Evolutionary conservation across 805 yeast species (phyloP).

Genomic region (Kodamaea leandrae): DNA sequence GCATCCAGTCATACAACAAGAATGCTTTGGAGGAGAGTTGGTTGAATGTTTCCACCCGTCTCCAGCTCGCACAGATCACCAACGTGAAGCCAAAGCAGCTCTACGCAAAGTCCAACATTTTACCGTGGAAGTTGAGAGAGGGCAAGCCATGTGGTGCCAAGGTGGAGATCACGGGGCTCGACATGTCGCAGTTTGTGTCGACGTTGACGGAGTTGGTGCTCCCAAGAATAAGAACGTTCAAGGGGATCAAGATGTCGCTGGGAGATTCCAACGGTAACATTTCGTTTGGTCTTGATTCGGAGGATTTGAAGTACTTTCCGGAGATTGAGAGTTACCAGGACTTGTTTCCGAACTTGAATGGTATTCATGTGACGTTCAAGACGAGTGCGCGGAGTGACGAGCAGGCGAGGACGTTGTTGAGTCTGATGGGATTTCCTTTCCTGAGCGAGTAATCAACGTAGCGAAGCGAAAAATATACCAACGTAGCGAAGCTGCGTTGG

Average conservation of each 20-base stretch:
- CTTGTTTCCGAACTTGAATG: slow-evolving; percentile 82
- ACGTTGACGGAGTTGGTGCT: slow-evolving; percentile 89
- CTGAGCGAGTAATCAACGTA: neutral
- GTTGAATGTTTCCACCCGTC: slow-evolving; percentile 69
- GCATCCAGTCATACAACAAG: slow-evolving; percentile 73
- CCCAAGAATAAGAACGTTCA: slow-evolving; percentile 87
- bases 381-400: slow-evolving; percentile 88
- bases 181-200: slow-evolving; percentile 79
- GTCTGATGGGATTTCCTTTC: slow-evolving; percentile 82
- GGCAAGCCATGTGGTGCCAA: slow-evolving; percentile 93
- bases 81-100: slow-evolving; percentile 77
- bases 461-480: slow-evolving; percentile 1
- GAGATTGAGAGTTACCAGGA: slow-evolving; percentile 91
- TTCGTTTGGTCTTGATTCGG: slow-evolving; percentile 76
- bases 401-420: slow-evolving; percentile 81
- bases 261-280: slow-evolving; percentile 89
- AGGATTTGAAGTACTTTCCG: slow-evolving; percentile 81
- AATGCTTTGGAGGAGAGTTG: slow-evolving; percentile 69
- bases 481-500: slow-evolving; percentile 1
- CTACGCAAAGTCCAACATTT: slow-evolving; percentile 74
- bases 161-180: slow-evolving; percentile 70
- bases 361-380: slow-evolving; percentile 79
- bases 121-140: slow-evolving; percentile 81
- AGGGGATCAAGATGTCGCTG: slow-evolving; percentile 68
- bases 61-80: slow-evolving; percentile 91